These are phyloP conservation scores for Paramecium tetraurelia DNA, from an alignment of 73 alveolate species.

Conservation along the genomic window DNA sequence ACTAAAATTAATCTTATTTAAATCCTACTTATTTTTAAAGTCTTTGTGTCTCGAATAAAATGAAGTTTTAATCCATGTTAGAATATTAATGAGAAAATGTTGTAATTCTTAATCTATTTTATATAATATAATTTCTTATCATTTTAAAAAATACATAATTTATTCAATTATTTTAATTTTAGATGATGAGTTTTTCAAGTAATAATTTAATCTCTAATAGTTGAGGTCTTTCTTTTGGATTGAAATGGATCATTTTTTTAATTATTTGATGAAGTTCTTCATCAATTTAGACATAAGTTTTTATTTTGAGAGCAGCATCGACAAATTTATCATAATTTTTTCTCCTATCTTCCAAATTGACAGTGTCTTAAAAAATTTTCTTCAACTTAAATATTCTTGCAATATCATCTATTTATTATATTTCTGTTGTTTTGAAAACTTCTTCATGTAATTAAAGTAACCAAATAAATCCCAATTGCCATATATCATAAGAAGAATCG, in stretches of 20 bases:
- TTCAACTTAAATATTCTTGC: too few relatives aligned
- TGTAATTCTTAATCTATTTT: neutral
- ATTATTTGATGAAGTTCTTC: neutral
- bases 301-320: too few relatives aligned
- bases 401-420: too few relatives aligned
- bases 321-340: too few relatives aligned
- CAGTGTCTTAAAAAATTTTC: too few relatives aligned
- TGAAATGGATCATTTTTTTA: neutral
- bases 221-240: neutral
- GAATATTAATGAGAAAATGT: neutral
- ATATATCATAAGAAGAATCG: neutral
- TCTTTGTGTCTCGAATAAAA: neutral
- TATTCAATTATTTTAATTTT: neutral
- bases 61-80: neutral
- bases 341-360: too few relatives aligned
- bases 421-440: neutral
- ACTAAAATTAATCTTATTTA: neutral
- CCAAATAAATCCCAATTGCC: neutral
- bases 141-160: neutral
- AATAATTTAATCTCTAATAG: neutral
- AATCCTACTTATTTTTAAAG: neutral
- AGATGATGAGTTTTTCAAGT: neutral
- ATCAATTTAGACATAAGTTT: too few relatives aligned
- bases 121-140: neutral
- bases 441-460: neutral